Conservation (phyloP, 2,329 filamentous ascomycete species). For the Paraphoma sp. region DNA sequence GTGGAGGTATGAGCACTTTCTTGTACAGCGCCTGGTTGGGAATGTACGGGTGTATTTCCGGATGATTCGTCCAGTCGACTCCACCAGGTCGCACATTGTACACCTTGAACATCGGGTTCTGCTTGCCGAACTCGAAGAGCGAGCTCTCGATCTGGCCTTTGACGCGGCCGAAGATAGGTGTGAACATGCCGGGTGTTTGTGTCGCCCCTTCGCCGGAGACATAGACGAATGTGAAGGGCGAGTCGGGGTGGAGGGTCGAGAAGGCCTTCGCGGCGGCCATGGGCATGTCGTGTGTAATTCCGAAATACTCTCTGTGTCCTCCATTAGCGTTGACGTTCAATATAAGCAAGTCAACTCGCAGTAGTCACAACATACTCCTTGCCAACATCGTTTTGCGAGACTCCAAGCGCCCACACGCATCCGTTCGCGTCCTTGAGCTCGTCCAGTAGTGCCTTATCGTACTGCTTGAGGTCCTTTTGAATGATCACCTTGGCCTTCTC, state of each 20-base stretch:
- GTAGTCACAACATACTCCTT: slow-evolving; percentile 58
- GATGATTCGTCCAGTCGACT: slow-evolving; percentile 60
- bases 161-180: slow-evolving; percentile 65
- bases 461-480: slow-evolving; percentile 70
- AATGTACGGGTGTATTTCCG: slow-evolving; percentile 49
- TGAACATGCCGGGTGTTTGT: slow-evolving; percentile 61
- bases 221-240: slow-evolving; percentile 73
- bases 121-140: slow-evolving; percentile 61
- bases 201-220: slow-evolving; percentile 71
- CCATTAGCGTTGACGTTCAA: background rate
- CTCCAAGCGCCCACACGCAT: slow-evolving; percentile 77
- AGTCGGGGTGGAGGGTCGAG: slow-evolving; percentile 52
- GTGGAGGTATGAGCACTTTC: slow-evolving; percentile 18
- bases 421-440: slow-evolving; percentile 70
- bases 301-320: slow-evolving; percentile 63
- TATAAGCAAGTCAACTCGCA: background rate
- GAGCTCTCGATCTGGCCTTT: slow-evolving; percentile 71
- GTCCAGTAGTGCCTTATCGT: slow-evolving; percentile 63
- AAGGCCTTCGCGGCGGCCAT: slow-evolving; percentile 70
- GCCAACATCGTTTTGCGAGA: slow-evolving; percentile 64
- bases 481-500: slow-evolving; percentile 69
- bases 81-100: slow-evolving; percentile 65
- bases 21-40: slow-evolving; percentile 33
- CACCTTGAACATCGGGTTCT: slow-evolving; percentile 58
- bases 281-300: slow-evolving; percentile 72